Evolutionary conservation across 192 early-diverging fungal genomes (phyloP).

Genomic region (Gigaspora rosea): DNA sequence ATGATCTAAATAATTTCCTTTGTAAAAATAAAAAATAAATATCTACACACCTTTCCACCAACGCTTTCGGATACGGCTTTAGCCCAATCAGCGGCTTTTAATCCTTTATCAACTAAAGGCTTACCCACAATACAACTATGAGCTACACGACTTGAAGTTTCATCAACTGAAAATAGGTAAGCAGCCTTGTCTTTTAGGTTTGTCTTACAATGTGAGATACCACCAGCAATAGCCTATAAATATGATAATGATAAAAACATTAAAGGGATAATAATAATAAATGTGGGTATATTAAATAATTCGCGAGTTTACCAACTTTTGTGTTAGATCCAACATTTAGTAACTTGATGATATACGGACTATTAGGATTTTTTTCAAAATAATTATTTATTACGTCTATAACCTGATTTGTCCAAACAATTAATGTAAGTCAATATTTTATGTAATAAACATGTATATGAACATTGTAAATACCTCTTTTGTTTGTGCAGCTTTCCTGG

Average conservation of each 20-base stretch:
- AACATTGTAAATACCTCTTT: constrained; percentile 63
- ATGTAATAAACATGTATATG: neutral
- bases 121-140: constrained; percentile 86
- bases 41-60: constrained; percentile 72
- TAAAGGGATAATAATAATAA: neutral
- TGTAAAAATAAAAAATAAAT: neutral
- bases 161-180: constrained; percentile 79
- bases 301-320: constrained; percentile 46
- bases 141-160: constrained; percentile 64
- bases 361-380: constrained; percentile 68
- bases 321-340: constrained; percentile 75
- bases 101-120: constrained; percentile 68
- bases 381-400: constrained; percentile 73
- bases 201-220: constrained; percentile 76
- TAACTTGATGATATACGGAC: constrained; percentile 55
- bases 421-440: neutral
- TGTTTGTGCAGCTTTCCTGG: constrained; percentile 77
- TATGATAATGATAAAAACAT: neutral
- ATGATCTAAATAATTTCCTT: neutral
- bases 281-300: neutral
- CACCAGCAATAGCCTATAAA: constrained; percentile 67
- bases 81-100: constrained; percentile 94
- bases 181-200: constrained; percentile 81
- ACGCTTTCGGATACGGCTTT: constrained; percentile 77
- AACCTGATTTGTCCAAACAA: constrained; percentile 35